A percentile compares a stretch with the other conserved stretches of the same genome.
Conservation (phyloP, 2,329 filamentous ascomycete species). For the Colletotrichum cordylinicola region DNA sequence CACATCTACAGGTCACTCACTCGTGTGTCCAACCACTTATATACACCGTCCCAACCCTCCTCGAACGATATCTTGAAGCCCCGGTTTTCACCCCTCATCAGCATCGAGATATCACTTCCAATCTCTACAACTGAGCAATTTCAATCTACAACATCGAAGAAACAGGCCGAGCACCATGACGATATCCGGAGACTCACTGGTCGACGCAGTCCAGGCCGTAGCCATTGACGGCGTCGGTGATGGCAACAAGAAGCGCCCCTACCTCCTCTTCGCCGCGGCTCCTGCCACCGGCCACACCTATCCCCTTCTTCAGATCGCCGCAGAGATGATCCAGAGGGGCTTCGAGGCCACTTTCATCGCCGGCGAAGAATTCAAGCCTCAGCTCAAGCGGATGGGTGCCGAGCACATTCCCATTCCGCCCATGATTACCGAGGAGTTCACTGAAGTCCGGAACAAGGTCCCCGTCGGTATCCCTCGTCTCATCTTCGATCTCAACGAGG, state of each 20-base stretch:
- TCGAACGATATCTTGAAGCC: neutral
- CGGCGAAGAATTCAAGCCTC: constrained; percentile 37
- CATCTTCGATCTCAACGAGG: constrained; percentile 36
- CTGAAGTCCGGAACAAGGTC: constrained; percentile 20
- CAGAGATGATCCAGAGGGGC: constrained; percentile 40
- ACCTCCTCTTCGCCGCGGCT: constrained; percentile 33
- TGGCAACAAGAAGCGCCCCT: constrained; percentile 26
- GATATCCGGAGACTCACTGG: neutral
- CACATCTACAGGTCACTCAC: neutral
- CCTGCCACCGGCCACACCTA: constrained; percentile 35
- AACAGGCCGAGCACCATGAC: neutral
- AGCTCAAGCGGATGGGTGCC: constrained; percentile 41
- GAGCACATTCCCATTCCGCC: constrained; percentile 32
- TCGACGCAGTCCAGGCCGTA: neutral
- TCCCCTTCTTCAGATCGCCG: constrained; percentile 37
- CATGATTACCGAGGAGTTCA: constrained; percentile 22
- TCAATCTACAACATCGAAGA: neutral
- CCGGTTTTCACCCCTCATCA: neutral
- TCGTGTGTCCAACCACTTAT: neutral
- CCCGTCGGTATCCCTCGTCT: constrained; percentile 31
- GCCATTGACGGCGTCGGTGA: neutral
- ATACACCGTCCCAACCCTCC: neutral
- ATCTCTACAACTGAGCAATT: neutral
- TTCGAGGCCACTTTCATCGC: constrained; percentile 49
- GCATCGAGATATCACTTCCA: neutral